Conservation (phyloP, 192 early-diverging fungal genomes). For the Gaertneriomyces semiglobifer region DNA sequence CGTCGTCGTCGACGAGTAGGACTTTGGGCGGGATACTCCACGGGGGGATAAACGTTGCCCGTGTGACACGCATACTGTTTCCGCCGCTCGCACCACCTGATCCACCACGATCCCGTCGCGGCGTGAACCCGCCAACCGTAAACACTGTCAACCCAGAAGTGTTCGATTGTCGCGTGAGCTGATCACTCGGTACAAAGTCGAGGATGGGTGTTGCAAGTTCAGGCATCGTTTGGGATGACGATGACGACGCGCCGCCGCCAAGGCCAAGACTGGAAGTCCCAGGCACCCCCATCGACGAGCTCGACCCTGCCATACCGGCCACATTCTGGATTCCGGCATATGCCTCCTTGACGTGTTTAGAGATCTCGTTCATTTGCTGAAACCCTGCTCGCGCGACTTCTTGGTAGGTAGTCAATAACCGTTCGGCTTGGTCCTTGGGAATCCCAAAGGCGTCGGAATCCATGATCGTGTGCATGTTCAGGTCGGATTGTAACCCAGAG, state of each 20-base stretch:
- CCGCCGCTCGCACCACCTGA: not conserved
- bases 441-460: not conserved
- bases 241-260: not conserved
- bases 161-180: not conserved
- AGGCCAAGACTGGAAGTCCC: not conserved
- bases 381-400: conserved; percentile 24
- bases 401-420: conserved; percentile 16
- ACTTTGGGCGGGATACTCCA: conserved; percentile 33
- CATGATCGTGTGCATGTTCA: conserved; percentile 9
- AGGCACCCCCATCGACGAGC: not conserved
- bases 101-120: conserved; percentile 18
- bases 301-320: not conserved
- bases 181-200: not conserved
- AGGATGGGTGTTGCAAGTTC: not conserved
- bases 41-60: conserved; percentile 26
- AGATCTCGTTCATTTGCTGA: conserved; percentile 31
- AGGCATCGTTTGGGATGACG: not conserved
- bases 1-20: conserved; percentile 68
- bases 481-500: conserved; percentile 2
- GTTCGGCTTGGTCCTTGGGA: conserved; percentile 14
- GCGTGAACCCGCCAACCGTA: conserved; percentile 28
- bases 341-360: conserved; percentile 19
- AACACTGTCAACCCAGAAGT: conserved; percentile 27
- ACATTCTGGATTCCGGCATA: conserved; percentile 16
- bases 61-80: conserved; percentile 26